phyloP scores from a whole-genome alignment of 1,139 yeast genomes.

The Trichomonascaceae sp. region DNA sequence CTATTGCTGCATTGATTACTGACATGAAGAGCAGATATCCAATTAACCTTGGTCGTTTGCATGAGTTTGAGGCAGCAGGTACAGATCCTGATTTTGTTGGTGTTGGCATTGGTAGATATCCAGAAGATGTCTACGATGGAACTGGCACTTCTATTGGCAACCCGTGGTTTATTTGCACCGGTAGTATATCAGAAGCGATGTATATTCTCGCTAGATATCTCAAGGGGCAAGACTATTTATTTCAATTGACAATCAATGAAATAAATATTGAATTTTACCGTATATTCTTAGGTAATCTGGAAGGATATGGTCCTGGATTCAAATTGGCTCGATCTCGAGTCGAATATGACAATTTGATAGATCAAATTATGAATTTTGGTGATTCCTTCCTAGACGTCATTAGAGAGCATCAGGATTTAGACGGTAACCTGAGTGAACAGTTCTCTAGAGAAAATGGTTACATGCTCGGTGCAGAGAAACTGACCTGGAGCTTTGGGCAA shows the following conservation, averaged over 20 bases:
- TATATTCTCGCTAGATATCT: conserved; percentile 34
- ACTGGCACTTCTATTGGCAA: conserved; percentile 69
- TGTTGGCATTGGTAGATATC: conserved; percentile 83
- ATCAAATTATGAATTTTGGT: conserved; percentile 39
- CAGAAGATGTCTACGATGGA: conserved; percentile 90
- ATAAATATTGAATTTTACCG: conserved; percentile 24
- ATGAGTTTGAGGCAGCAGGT: conserved; percentile 25
- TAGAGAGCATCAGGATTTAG: conserved; percentile 60
- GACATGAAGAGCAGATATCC: conserved; percentile 75
- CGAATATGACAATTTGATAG: conserved; percentile 18
- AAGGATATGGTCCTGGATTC: conserved; percentile 9
- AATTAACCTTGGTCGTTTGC: conserved; percentile 50
- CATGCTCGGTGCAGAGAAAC: conserved; percentile 79
- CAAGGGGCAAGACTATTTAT: conserved; percentile 30
- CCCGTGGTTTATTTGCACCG: conserved; percentile 92
- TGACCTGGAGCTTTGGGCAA: conserved; percentile 90
- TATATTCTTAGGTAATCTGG: conserved; percentile 18
- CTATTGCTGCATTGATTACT: conserved; percentile 32
- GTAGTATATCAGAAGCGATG: conserved; percentile 65
- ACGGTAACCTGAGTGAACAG: conserved; percentile 87
- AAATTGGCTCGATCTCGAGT: conserved; percentile 4
- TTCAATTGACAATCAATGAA: conserved; percentile 28
- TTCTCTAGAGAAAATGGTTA: conserved; percentile 74
- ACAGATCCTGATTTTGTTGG: conserved; percentile 36
- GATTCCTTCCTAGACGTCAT: conserved; percentile 74